Percentiles rank a stretch among this genome's conserved stretches.
These are phyloP conservation scores for Nakaseomyces delphensis DNA, from an alignment of 1,139 yeast genomes.

Conservation along the genomic window DNA sequence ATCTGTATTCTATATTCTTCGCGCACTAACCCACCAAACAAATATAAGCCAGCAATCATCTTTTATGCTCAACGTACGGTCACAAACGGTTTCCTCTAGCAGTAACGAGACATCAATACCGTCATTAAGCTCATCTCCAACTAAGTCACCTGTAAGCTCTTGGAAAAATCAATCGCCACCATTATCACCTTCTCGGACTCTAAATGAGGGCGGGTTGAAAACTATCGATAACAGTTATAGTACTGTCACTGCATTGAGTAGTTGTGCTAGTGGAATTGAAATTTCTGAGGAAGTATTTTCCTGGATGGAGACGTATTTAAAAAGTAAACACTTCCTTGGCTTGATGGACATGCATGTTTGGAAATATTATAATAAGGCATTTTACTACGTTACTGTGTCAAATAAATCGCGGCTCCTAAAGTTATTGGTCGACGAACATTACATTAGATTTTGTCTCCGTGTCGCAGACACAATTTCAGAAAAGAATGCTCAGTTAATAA, in stretches of 20 bases:
- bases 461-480: conserved; percentile 4
- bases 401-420: conserved; percentile 9
- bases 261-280: background rate
- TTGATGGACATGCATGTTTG: conserved; percentile 17
- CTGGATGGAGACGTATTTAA: conserved; percentile 3
- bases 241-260: background rate
- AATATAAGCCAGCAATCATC: background rate
- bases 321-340: conserved; percentile 2
- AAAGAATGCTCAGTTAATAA: background rate
- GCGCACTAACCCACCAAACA: background rate
- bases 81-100: background rate
- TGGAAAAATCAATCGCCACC: conserved; percentile 7
- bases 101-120: background rate
- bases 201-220: conserved; percentile 1
- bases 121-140: conserved; percentile 5
- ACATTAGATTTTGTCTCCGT: conserved; percentile 8
- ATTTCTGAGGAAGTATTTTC: background rate
- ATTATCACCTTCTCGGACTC: conserved; percentile 1
- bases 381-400: conserved; percentile 13
- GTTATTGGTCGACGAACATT: conserved; percentile 8
- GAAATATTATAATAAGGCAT: conserved; percentile 22
- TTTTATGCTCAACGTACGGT: background rate
- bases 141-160: conserved; percentile 5
- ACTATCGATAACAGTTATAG: too few species aligned
- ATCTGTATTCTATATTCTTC: conserved; percentile 18